Base-by-base conservation (phyloP, 805 yeast species). In the Metschnikowia continentalis region DNA sequence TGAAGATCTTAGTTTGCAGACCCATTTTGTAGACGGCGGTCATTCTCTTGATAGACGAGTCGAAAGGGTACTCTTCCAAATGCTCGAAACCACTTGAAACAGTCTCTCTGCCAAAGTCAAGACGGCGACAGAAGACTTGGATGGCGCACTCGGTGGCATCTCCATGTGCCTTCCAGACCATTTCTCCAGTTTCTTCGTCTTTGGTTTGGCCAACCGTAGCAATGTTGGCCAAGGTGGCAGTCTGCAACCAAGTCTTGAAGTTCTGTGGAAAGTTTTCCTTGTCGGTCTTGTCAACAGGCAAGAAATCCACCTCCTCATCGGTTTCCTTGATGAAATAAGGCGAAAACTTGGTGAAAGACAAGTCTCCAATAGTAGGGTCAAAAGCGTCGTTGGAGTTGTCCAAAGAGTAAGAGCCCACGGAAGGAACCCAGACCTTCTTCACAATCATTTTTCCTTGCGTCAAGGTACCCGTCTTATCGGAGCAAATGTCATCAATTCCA, bases 381-480 rank as follows among this genome's bases (percentile, higher is more conserved):
- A 77, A 79, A 4, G 90, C 83, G 40, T 82, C 84, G 54, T 74
- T 75, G 13, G 86, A 75, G 50, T 77, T 76, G n/a, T 68, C 65
- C 37, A 85, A 80, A 10, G 76, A 64, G 56, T 75, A 77, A 13
- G 83, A 75, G 14, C 91, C 90, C 38, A 74, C 72, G 5, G 75
- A 69, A 7, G 90, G 90, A 41, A 86, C 62, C 88, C 89, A 86
- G 17, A 78, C 83, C 53, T 80, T 77, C 54, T 78, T 81, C n/a
- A 82, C 81, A 60, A 86, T 75, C 94, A 86, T 86, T 57, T 83
- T 83, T 49, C 92, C 92, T 58, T 84, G 87, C 5, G 94, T 86
- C 52, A 86, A 74, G 37, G 94, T 86, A 54, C 94, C 94, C 7
- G 94, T 86, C 62, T 86, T 86, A 69, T 86, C 94, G 1, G 91